Conservation (phyloP, 257 asterid genomes). For the Cruciata laevipes region DNA sequence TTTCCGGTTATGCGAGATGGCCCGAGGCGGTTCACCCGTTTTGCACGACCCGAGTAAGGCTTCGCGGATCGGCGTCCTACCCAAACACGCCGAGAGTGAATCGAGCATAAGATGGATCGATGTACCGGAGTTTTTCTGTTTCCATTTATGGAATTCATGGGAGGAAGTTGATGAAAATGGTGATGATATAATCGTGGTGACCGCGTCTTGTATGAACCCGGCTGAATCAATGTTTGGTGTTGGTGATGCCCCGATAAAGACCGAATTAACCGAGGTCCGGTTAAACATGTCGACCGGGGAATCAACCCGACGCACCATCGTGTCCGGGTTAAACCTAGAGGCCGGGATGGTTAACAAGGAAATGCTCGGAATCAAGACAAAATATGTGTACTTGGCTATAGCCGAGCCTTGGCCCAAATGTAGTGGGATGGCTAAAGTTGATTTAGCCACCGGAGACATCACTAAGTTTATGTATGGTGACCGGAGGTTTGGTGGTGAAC, state of each 20-base stretch:
- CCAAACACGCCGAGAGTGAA: constrained; percentile 26
- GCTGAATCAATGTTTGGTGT: constrained; percentile 28
- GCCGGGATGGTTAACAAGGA: constrained; percentile 44
- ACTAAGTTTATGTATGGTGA: constrained; percentile 33
- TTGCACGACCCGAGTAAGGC: constrained; percentile 31
- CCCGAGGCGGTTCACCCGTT: constrained; percentile 44
- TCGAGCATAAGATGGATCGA: constrained; percentile 44
- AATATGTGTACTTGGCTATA: constrained; percentile 44
- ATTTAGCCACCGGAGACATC: constrained; percentile 37
- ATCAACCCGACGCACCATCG: constrained; percentile 31
- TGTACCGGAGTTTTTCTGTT: constrained; percentile 45
- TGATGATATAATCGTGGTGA: constrained; percentile 23
- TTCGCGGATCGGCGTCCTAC: constrained; percentile 40
- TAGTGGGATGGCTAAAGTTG: constrained; percentile 51
- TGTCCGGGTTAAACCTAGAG: constrained; percentile 40
- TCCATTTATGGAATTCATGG: constrained; percentile 65
- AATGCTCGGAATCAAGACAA: constrained; percentile 29
- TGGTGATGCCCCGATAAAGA: constrained; percentile 1
- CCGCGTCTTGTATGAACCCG: constrained; percentile 49
- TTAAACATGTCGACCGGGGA: constrained; percentile 28
- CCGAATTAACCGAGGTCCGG: constrained; percentile 35
- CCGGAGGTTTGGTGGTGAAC: constrained; percentile 44
- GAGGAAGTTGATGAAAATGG: constrained; percentile 36
- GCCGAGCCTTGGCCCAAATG: constrained; percentile 70
- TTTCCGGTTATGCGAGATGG: constrained; percentile 48